Base-by-base conservation (phyloP, 176 grass and related monocot species). In the Eleusine coracana region DNA sequence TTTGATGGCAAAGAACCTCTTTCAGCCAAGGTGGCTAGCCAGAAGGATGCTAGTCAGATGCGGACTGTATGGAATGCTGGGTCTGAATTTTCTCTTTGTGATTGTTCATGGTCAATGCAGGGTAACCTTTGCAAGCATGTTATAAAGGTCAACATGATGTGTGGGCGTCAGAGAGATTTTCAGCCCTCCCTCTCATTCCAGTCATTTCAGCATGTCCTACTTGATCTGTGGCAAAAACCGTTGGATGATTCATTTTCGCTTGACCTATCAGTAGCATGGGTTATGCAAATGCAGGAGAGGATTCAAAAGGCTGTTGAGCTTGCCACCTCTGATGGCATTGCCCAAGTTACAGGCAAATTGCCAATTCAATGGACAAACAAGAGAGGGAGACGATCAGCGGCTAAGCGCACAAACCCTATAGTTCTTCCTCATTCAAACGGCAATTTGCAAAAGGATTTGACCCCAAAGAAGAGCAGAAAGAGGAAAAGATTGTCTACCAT, bases 111-210 rank as follows among this genome's bases (percentile, higher is more conserved):
- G 95, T 88, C 95, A 52, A 89, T 94, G 88, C 88, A 91, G 75
- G 95, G 90, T 39, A 97, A 97, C 86, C 78, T 97, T 74, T 94
- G 95, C 87, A 97, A 94, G 75, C 95, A 97, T 67, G 42, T 94
- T 46, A 84, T 97, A 72, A 97, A 97, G 86, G 92, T 92, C 59
- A 93, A 94, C 54, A 89, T 94, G 86, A 67, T 94, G 20, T 89
- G 66, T 52, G 71, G 62, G 44, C 7, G 72, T 5, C 80, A 27
- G 51, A 94, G 77, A 28, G 86, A 97, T 46, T 70, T 59, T 36
- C 51, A 62, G 18, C 88, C 85, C 49, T 86, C 74, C 0, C 73
- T 97, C 40, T 81, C 92, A 50, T 89, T 89, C 56, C 83, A 89
- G 58, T 97, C 88, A 7, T 97, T 92, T 92, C 86, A 92, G 75